Conservation (phyloP, 192 early-diverging fungal species). For the Gamsiella multidivaricata region DNA sequence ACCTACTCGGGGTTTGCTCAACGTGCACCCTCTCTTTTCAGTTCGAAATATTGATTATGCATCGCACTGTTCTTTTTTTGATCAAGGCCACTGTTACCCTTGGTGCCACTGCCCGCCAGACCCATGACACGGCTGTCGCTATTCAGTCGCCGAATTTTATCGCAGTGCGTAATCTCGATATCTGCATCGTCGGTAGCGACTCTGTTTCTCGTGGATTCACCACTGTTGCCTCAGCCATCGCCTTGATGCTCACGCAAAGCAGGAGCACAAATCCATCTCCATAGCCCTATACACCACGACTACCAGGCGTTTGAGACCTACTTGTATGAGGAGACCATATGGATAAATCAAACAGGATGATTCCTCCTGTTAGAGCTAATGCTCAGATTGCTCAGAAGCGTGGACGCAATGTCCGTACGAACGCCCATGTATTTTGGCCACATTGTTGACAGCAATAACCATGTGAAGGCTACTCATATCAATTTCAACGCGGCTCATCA, state of each 20-base stretch:
- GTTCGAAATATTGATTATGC: constrained; percentile 7
- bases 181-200: too few relatives aligned
- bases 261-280: not conserved
- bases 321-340: not conserved
- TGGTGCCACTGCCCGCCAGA: constrained; percentile 13
- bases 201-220: too few relatives aligned
- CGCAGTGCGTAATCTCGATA: too few relatives aligned
- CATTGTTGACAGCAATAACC: not conserved
- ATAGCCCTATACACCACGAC: not conserved
- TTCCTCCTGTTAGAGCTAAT: not conserved
- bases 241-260: not conserved
- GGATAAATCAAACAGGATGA: constrained; percentile 5
- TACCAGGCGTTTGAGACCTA: not conserved
- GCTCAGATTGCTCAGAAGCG: not conserved
- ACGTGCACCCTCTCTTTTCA: not conserved
- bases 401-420: not conserved
- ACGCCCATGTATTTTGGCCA: too few relatives aligned
- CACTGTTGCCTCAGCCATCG: not conserved
- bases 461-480: not conserved
- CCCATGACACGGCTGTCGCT: not conserved
- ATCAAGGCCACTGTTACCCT: constrained; percentile 33
- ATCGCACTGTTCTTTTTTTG: constrained; percentile 14
- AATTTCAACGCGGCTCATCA: not conserved
- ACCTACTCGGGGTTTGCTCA: too few relatives aligned
- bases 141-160: not conserved